Conservation (phyloP, 2,329 filamentous ascomycete genomes). For the Talaromyces marneffei region DNA sequence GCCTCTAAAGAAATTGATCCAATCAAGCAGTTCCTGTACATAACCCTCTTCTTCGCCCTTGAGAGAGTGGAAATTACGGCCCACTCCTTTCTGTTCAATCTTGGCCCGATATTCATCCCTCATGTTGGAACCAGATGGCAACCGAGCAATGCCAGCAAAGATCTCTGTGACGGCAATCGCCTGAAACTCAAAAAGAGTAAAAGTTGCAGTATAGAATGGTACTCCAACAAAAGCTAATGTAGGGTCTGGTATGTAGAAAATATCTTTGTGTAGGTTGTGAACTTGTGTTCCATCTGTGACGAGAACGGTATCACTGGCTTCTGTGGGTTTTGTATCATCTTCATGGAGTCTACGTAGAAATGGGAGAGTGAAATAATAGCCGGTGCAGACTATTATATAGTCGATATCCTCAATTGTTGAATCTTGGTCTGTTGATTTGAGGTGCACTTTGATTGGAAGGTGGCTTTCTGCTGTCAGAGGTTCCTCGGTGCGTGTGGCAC, state of each 20-base stretch:
- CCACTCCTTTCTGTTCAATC: conserved; percentile 4
- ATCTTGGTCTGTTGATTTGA: conserved; percentile 47
- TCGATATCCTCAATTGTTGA: conserved; percentile 52
- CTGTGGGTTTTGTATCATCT: conserved; percentile 38
- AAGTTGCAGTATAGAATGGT: conserved; percentile 61
- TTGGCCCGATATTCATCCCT: conserved; percentile 15
- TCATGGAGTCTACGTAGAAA: conserved; percentile 53
- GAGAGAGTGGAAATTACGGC: conserved; percentile 9
- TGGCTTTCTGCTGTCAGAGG: conserved; percentile 15
- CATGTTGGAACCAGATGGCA: conserved; percentile 40
- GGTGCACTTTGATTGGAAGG: conserved; percentile 47
- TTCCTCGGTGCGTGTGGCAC: neutral
- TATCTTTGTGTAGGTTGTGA: conserved; percentile 65
- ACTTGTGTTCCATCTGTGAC: conserved; percentile 59
- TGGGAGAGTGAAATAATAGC: conserved; percentile 62
- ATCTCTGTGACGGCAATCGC: conserved; percentile 56
- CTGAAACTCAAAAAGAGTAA: conserved; percentile 66
- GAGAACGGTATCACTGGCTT: conserved; percentile 50
- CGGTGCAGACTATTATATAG: conserved; percentile 59
- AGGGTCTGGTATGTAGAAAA: conserved; percentile 65
- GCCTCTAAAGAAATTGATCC: conserved; percentile 24
- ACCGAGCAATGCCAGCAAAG: conserved; percentile 44
- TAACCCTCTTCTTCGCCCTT: conserved; percentile 9
- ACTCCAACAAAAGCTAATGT: conserved; percentile 59
- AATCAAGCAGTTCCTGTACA: conserved; percentile 11